Conservation (phyloP, 768 basidiomycete species). For the Termitomyces sp. region DNA sequence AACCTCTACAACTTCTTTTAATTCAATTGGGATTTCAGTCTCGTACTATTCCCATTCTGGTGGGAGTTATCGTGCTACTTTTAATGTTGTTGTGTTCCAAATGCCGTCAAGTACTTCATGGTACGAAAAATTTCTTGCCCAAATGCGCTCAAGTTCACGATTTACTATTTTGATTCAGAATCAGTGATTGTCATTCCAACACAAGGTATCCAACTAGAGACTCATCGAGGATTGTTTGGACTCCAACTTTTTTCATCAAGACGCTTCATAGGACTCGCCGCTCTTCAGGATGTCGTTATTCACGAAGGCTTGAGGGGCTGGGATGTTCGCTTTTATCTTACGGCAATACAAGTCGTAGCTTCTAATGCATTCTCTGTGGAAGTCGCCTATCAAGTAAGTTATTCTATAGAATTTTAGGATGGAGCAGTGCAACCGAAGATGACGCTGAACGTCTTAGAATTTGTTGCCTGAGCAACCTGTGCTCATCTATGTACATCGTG, state of each 20-base stretch:
- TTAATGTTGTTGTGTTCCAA: slow-evolving; percentile 14
- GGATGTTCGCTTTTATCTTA: slow-evolving; percentile 69
- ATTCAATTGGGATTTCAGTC: not conserved
- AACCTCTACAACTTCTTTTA: not conserved
- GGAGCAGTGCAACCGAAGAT: not conserved
- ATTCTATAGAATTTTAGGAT: not conserved
- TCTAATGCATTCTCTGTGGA: slow-evolving; percentile 30
- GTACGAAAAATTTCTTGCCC: slow-evolving; percentile 2
- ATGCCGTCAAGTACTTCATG: slow-evolving; percentile 6
- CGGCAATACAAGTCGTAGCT: slow-evolving; percentile 31
- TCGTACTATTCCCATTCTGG: not conserved
- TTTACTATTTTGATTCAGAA: slow-evolving; percentile 36
- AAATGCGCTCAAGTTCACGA: not conserved
- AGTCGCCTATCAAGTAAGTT: slow-evolving; percentile 57
- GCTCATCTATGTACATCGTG: slow-evolving; percentile 52
- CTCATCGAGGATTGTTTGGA: slow-evolving; percentile 50
- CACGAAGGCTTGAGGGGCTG: slow-evolving; percentile 71
- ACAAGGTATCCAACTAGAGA: slow-evolving; percentile 74
- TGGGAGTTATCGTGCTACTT: slow-evolving; percentile 3
- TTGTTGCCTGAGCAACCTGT: slow-evolving; percentile 58
- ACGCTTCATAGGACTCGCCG: slow-evolving; percentile 53
- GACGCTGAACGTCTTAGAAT: slow-evolving; percentile 36
- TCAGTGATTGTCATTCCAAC: slow-evolving; percentile 61
- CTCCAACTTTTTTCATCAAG: slow-evolving; percentile 31
- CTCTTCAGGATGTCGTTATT: slow-evolving; percentile 59